phyloP scores from a whole-genome alignment of 768 basidiomycete species.

The Amanita pseudoporphyria region DNA sequence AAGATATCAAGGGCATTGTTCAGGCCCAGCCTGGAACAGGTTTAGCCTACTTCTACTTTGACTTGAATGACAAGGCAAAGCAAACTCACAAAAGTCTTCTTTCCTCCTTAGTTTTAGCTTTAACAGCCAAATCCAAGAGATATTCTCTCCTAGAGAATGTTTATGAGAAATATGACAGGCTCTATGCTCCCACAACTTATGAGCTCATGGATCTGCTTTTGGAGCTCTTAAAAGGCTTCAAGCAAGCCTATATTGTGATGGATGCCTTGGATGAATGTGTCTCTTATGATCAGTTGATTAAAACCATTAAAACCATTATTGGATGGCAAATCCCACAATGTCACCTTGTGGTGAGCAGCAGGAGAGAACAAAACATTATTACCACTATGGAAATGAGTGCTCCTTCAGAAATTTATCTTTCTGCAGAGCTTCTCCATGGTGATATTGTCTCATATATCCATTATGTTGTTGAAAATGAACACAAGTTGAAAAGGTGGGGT shows the following conservation, averaged over 20 bases:
- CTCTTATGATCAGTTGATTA: neutral
- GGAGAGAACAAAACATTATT: neutral
- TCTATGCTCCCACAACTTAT: neutral
- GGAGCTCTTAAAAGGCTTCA: neutral
- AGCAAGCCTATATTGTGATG: neutral
- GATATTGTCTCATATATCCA: constrained; percentile 1
- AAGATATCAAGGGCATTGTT: too few species aligned
- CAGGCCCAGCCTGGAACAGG: neutral
- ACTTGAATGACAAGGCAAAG: neutral
- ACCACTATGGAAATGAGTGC: neutral
- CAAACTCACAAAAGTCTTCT: neutral
- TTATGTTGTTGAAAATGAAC: neutral
- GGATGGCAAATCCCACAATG: neutral
- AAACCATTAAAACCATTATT: neutral
- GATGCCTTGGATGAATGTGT: constrained; percentile 5
- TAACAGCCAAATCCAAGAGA: neutral
- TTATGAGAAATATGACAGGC: neutral
- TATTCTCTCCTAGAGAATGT: neutral
- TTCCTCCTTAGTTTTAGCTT: neutral
- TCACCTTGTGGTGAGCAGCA: constrained; percentile 1
- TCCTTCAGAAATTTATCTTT: neutral
- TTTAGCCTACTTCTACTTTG: constrained; percentile 2
- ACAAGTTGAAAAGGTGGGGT: neutral
- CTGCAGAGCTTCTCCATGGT: neutral
- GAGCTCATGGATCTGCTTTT: neutral